A percentile compares a stretch with the other conserved stretches of the same genome.
These are phyloP conservation scores for Xylaria castorea DNA, from an alignment of 495 filamentous ascomycete species.

Conservation along the genomic window DNA sequence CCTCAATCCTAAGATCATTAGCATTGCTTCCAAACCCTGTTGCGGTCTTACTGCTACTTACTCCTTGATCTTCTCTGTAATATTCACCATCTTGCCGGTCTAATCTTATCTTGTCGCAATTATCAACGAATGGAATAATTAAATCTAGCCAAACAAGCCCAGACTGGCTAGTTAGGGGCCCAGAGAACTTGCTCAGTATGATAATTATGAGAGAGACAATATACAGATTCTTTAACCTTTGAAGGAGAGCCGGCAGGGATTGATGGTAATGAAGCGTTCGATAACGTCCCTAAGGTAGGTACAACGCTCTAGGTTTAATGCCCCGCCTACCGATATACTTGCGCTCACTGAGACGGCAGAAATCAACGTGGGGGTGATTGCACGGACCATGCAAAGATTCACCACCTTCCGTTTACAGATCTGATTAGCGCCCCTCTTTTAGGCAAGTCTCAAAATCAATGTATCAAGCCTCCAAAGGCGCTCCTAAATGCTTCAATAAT, in stretches of 20 bases:
- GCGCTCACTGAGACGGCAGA: conserved; percentile 31
- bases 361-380: conserved; percentile 38
- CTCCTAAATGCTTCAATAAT: background rate
- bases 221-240: background rate
- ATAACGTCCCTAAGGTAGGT: background rate
- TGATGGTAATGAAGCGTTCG: background rate
- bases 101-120: conserved; percentile 11
- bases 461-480: no score
- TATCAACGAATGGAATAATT: background rate
- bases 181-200: background rate
- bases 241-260: background rate
- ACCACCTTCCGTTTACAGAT: conserved; percentile 32
- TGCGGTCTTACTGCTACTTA: conserved; percentile 49
- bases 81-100: conserved; percentile 91
- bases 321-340: conserved; percentile 30
- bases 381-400: conserved; percentile 18
- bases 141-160: background rate
- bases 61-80: conserved; percentile 99
- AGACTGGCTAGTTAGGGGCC: background rate
- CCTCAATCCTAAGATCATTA: conserved; percentile 81
- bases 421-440: background rate
- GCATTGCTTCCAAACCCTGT: background rate
- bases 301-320: conserved; percentile 8
- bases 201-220: background rate
- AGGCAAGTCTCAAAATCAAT: no score